Evolutionary conservation across 1,139 yeast species (phyloP).

Genomic region (Entelexis sorbosivorans): DNA sequence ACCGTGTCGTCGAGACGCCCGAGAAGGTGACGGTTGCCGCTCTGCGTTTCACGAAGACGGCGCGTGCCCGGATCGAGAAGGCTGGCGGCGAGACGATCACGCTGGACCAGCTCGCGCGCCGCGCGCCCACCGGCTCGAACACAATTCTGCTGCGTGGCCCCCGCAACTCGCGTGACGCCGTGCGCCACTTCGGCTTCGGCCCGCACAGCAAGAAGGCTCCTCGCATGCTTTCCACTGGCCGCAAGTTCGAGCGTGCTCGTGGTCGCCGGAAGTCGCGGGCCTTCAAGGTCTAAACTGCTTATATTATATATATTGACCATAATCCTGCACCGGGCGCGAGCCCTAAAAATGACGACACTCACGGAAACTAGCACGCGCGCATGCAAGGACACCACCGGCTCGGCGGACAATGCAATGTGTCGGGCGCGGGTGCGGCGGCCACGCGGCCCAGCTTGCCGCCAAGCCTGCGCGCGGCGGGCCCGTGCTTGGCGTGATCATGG

Average conservation of each 20-base stretch:
- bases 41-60: conserved; percentile 97
- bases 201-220: conserved; percentile 99
- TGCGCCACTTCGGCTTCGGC: conserved; percentile 99
- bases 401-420: too few relatives aligned
- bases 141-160: conserved; percentile 97
- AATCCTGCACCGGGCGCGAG: conserved; percentile 4
- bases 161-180: conserved; percentile 98
- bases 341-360: conserved; percentile 5
- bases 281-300: conserved; percentile 83
- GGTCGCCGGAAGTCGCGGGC: conserved; percentile 99
- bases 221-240: conserved; percentile 92
- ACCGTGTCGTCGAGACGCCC: conserved; percentile 89
- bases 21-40: conserved; percentile 91
- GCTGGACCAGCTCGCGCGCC: conserved; percentile 95
- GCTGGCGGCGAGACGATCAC: conserved; percentile 99
- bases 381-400: too few relatives aligned
- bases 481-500: not conserved
- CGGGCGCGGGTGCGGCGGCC: too few relatives aligned
- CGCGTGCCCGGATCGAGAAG: conserved; percentile 93
- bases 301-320: conserved; percentile 16
- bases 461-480: too few relatives aligned
- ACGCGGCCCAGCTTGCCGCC: too few relatives aligned
- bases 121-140: conserved; percentile 99
- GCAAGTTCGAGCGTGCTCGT: conserved; percentile 99
- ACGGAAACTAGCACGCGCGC: not conserved